A percentile compares a stretch with the other conserved stretches of the same genome.
These are phyloP conservation scores for Yarrowia sp. DNA, from an alignment of 805 yeast genomes.

Conservation along the genomic window DNA sequence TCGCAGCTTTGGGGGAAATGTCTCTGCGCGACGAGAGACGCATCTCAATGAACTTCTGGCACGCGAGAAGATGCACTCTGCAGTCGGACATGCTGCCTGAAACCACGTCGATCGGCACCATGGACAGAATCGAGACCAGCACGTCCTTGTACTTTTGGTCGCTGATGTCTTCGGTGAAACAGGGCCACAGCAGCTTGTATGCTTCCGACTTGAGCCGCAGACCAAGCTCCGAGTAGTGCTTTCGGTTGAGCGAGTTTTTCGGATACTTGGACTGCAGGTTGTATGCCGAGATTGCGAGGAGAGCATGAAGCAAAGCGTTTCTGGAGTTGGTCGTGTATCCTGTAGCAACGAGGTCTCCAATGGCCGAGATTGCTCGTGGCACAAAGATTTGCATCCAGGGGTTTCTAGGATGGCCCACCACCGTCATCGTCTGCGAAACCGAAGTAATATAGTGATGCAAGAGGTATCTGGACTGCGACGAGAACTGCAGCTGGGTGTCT, in stretches of 20 bases:
- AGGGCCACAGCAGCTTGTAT: conserved; percentile 58
- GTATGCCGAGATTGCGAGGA: conserved; percentile 79
- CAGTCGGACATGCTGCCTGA: conserved; percentile 92
- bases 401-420: conserved; percentile 65
- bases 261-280: conserved; percentile 71
- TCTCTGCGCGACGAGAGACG: conserved; percentile 65
- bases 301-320: conserved; percentile 72
- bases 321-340: conserved; percentile 75
- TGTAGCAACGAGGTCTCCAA: conserved; percentile 73
- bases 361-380: conserved; percentile 76
- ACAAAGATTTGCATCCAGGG: conserved; percentile 89
- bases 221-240: conserved; percentile 68
- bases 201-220: conserved; percentile 75
- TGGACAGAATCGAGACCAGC: conserved; percentile 74
- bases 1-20: conserved; percentile 70
- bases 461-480: conserved; percentile 63
- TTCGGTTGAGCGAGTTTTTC: conserved; percentile 64
- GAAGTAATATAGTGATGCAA: conserved; percentile 68
- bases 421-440: conserved; percentile 79
- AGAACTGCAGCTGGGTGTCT: conserved; percentile 29
- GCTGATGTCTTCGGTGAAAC: conserved; percentile 50
- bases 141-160: conserved; percentile 78
- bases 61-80: conserved; percentile 67
- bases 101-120: conserved; percentile 84
- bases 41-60: conserved; percentile 69